Conservation (phyloP, 139 green algal species). For the Chlamydomonas sp. region DNA sequence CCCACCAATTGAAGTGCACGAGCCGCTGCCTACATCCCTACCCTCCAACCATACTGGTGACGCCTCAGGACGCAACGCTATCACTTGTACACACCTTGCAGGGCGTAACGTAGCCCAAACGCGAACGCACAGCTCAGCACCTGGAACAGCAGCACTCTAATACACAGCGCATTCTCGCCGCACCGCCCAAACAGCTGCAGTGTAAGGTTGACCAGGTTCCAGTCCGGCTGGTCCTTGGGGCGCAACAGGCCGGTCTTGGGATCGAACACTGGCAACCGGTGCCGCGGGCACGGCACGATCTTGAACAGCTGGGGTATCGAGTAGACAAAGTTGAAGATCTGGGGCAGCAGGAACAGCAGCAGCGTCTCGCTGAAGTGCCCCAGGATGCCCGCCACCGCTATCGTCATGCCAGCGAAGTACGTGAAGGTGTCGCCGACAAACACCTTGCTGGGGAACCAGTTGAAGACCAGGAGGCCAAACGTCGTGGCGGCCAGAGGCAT, state of each 20-base stretch:
- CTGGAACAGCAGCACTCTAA: slow-evolving; percentile 90
- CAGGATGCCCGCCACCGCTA: slow-evolving; percentile 97
- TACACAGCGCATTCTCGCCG: slow-evolving; percentile 85
- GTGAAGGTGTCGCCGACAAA: slow-evolving; percentile 99
- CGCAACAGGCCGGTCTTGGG: slow-evolving; percentile 79
- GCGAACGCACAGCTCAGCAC: slow-evolving; percentile 69
- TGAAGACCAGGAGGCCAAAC: slow-evolving; percentile 88
- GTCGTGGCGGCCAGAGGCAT: slow-evolving; percentile 87
- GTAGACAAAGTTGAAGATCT: slow-evolving; percentile 99
- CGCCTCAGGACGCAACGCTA: too few species aligned
- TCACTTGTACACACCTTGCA: slow-evolving; percentile 81
- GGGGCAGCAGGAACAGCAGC: slow-evolving; percentile 95
- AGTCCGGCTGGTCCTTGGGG: slow-evolving; percentile 81
- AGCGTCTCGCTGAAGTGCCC: slow-evolving; percentile 98
- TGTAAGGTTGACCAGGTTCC: slow-evolving; percentile 96
- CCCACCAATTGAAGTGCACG: too few species aligned
- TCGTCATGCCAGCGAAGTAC: slow-evolving; percentile 99
- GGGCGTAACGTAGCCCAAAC: slow-evolving; percentile 66
- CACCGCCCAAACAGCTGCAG: slow-evolving; percentile 87
- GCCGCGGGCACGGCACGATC: slow-evolving; percentile 93
- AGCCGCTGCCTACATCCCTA: too few species aligned
- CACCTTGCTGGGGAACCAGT: slow-evolving; percentile 89
- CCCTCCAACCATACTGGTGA: too few species aligned
- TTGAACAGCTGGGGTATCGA: slow-evolving; percentile 96
- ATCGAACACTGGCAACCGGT: slow-evolving; percentile 94